phyloP scores from a whole-genome alignment of 768 basidiomycete species.

The Russula griseocarnosa region DNA sequence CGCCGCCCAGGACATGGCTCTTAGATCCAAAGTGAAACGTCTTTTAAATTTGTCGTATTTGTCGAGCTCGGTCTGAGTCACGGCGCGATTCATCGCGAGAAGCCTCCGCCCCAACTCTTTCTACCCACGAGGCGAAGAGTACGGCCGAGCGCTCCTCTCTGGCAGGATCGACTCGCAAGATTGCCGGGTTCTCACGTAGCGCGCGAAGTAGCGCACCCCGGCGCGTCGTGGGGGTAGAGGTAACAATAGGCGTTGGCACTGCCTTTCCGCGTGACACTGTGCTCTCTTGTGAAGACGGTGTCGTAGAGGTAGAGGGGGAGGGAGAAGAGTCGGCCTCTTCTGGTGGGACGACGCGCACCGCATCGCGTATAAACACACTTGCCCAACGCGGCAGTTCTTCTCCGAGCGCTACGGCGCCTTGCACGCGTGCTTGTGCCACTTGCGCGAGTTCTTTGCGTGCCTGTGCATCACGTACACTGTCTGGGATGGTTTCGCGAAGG shows the following conservation, averaged over 20 bases:
- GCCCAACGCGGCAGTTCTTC: conserved; percentile 62
- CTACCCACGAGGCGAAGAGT: conserved; percentile 55
- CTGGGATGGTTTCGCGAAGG: conserved; percentile 65
- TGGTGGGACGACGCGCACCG: conserved; percentile 90
- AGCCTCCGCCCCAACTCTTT: conserved; percentile 48
- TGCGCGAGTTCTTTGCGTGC: conserved; percentile 61
- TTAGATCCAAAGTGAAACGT: neutral
- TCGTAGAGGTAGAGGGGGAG: conserved; percentile 24
- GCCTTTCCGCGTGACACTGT: conserved; percentile 71
- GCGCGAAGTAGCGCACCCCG: conserved; percentile 51
- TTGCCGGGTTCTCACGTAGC: conserved; percentile 67
- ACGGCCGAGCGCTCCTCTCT: conserved; percentile 53
- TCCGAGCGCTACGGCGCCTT: conserved; percentile 36
- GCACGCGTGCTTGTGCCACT: conserved; percentile 66
- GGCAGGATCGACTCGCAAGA: conserved; percentile 73
- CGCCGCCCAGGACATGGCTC: neutral
- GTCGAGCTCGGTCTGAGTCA: conserved; percentile 42
- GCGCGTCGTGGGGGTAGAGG: conserved; percentile 16
- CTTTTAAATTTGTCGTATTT: neutral
- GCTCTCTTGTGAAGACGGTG: conserved; percentile 42
- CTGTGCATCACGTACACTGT: conserved; percentile 46
- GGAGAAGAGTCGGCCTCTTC: conserved; percentile 39
- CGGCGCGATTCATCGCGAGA: conserved; percentile 54
- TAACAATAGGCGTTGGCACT: conserved; percentile 27
- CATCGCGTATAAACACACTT: conserved; percentile 60